phyloP scores from a whole-genome alignment of 176 grass and related monocot genomes.

The Rhipidocladum racemiflorum region DNA sequence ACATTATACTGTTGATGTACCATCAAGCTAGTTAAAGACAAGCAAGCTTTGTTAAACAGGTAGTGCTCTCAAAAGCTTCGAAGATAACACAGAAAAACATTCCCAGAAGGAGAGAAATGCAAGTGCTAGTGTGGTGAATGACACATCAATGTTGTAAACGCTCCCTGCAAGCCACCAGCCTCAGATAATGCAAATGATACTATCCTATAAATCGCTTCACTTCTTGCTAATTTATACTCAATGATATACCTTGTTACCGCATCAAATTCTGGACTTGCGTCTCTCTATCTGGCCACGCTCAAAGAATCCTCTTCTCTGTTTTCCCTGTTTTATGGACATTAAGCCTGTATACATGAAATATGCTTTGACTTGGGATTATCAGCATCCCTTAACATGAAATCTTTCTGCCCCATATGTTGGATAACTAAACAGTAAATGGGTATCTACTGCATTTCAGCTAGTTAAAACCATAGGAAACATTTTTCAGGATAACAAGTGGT shows the following conservation, averaged over 20 bases:
- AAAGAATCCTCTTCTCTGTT: constrained; percentile 13
- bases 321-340: not conserved
- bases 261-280: not conserved
- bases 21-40: constrained; percentile 36
- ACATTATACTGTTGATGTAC: constrained; percentile 27
- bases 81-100: constrained; percentile 44
- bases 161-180: constrained; percentile 29
- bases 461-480: not conserved
- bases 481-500: not conserved
- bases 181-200: constrained; percentile 41
- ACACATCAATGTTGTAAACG: constrained; percentile 49
- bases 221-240: constrained; percentile 31
- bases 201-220: constrained; percentile 55
- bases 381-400: not conserved
- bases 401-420: not conserved
- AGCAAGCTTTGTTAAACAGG: constrained; percentile 49
- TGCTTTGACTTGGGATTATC: constrained; percentile 17
- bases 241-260: constrained; percentile 28
- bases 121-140: constrained; percentile 37
- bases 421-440: not conserved
- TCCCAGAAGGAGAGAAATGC: constrained; percentile 54
- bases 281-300: not conserved
- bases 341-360: constrained; percentile 15
- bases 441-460: constrained; percentile 2
- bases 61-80: constrained; percentile 63